Base-by-base conservation (phyloP, 2,329 filamentous ascomycete species). In the Fusarium agapanthi region DNA sequence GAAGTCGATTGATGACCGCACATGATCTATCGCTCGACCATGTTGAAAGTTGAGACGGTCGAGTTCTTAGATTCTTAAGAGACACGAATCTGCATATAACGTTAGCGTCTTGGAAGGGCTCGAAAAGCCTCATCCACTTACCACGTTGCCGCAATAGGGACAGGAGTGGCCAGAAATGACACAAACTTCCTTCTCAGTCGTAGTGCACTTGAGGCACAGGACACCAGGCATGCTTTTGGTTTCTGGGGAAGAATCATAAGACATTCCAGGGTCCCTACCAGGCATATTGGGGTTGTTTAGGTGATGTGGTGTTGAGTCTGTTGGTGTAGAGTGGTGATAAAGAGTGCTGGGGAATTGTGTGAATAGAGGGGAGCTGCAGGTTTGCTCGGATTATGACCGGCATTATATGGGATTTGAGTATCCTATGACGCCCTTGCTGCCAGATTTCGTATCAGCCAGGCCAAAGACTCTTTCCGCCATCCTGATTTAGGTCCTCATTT, bases 231-330 rank as follows among this genome's bases (percentile, higher is more conserved):
- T 35, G 8, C 2, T 5, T 20, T 0, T 35, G 30, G 5, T 4
- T 30, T 34, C 16, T 3, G 8, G 16, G 16, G 47, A 51, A 26
- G 16, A 11, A 0, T 11, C 30, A 15, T 20, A 51, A 15, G 30
- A 24, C 20, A 35, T 24, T 6, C n/a, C 16, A 2, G 15, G 28
- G 16, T 20, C 16, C 12, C 12, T 34, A 14, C 3, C 18, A 26
- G 47, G 16, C 30, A 51, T 35, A 1, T 8, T 34, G 12, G 5
- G 9, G 3, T 6, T 20, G 4, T 11, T 11, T 0, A 4, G 9
- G 7, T 6, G n/a, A 5, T 3, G 3, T 24, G 4, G 1, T 15
- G 4, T 6, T 12, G 3, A 8, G 0, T 20, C 7, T 34, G 1
- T 20, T 8, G 5, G 4, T 24, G 30, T 15, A 24, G 7, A 34